Evolutionary conservation across 768 basidiomycete species (phyloP), one percentile per base, ranked within the genome.

Genomic region (Suillus brevipes): DNA sequence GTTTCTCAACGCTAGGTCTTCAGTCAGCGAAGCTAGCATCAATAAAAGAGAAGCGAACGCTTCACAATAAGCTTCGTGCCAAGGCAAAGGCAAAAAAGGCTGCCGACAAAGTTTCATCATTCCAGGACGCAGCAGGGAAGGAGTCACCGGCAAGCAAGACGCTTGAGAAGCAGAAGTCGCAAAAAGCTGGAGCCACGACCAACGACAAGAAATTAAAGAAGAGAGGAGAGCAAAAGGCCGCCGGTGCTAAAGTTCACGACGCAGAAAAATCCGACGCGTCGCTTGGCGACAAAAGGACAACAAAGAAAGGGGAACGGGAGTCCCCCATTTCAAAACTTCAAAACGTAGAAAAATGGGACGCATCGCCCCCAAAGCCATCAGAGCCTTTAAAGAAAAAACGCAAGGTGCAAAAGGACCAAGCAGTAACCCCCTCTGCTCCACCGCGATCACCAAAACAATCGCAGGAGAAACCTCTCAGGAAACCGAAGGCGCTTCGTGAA

Each of bases 1-100:
- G 12, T 1, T 59, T 59, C 25, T 42, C 6, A 59, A 59, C 18
- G 9, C 16, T 18, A 8, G 1, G 6, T 65, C 58, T 47, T 42
- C 68, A 88, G 86, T 82, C 81, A 79, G 82, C 78, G 10, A 84
- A 83, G 64, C 77, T 80, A 50, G 79, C 71, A 7, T 71, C 75
- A 36, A 70, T 85, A 60, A 84, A 80, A 61, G 80, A 79, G 8
- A 84, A 79, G 66, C 84, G 87, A 59, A 78, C 75, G 43, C 84
- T 78, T 53, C 81, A 82, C 47, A 87, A 86, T 69, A 77, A 76
- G 42, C 74, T 76, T 42, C 82, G 77, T 67, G 77, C 72, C 14
- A 82, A 80, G 67, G 79, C 75, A 12, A 81, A 78, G 45, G 75
- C 76, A 28, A 83, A 82, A 68, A 71, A 73, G 34, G 62, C 67